Evolutionary conservation across 208 protist genomes (phyloP).

Genomic region (Leishmania gerbilli): DNA sequence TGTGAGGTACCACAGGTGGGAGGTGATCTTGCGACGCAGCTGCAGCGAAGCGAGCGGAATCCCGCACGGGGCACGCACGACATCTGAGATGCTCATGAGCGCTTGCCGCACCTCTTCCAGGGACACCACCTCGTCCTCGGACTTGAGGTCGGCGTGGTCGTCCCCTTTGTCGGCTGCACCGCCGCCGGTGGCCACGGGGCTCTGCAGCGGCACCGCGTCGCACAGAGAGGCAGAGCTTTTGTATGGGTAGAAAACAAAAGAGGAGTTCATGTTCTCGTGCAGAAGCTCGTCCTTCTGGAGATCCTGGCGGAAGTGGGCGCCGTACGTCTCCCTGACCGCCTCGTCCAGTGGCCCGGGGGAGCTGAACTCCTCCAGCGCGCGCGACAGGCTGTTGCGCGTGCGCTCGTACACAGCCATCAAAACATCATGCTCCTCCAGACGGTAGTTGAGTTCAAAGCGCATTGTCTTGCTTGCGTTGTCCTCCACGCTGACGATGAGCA

Average conservation of each 20-base stretch:
- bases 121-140: conserved; percentile 23
- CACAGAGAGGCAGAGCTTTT: conserved; percentile 46
- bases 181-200: not conserved
- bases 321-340: conserved; percentile 30
- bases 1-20: conserved; percentile 30
- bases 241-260: conserved; percentile 73
- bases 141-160: conserved; percentile 14
- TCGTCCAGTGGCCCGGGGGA: conserved; percentile 36
- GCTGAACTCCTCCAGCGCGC: conserved; percentile 51
- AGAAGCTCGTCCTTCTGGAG: conserved; percentile 40
- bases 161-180: not conserved
- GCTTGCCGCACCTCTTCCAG: conserved; percentile 29
- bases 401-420: conserved; percentile 74
- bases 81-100: conserved; percentile 29
- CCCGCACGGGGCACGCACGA: conserved; percentile 33
- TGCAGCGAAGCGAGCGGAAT: conserved; percentile 44
- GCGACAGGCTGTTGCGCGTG: conserved; percentile 47
- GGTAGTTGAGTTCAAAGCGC: conserved; percentile 69
- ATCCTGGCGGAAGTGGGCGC: conserved; percentile 35
- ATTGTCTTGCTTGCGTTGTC: conserved; percentile 52
- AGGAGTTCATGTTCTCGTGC: conserved; percentile 52
- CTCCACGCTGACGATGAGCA: conserved; percentile 79
- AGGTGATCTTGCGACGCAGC: conserved; percentile 22
- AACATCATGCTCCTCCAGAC: conserved; percentile 52
- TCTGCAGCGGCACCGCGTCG: conserved; percentile 6